Evolutionary conservation across 345 rosid species (phyloP).

Genomic region (Cardamine chenopodiifolia): DNA sequence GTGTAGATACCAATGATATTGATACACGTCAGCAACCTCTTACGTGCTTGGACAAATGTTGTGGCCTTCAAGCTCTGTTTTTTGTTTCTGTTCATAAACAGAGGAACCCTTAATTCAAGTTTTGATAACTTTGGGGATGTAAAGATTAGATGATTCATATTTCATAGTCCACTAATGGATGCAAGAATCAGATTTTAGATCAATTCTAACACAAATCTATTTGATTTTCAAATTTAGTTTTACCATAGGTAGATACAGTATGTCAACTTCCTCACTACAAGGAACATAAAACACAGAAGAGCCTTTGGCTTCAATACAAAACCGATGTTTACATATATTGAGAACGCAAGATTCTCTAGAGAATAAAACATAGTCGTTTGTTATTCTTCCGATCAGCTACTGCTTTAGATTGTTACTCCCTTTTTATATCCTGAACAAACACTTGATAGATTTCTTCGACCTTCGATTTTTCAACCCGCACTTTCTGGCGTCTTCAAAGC

Average conservation of each 20-base stretch:
- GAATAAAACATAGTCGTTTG: background rate
- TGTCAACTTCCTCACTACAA: background rate
- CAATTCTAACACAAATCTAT: background rate
- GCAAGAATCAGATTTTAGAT: background rate
- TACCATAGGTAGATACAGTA: background rate
- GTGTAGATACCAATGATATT: slow-evolving; percentile 58
- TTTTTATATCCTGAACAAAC: slow-evolving; percentile 6
- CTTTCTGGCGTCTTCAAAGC: slow-evolving; percentile 34
- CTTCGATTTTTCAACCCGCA: slow-evolving; percentile 8
- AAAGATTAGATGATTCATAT: background rate
- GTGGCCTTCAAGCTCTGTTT: background rate
- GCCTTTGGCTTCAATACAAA: slow-evolving; percentile 27
- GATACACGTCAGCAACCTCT: slow-evolving; percentile 47
- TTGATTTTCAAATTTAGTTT: background rate
- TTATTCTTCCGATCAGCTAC: slow-evolving; percentile 13
- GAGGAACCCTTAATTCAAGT: background rate
- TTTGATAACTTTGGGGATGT: too few relatives aligned
- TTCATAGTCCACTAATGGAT: background rate
- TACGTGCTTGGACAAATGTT: too few relatives aligned
- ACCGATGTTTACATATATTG: slow-evolving; percentile 5
- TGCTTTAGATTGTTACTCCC: background rate
- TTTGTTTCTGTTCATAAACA: background rate
- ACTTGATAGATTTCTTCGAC: background rate
- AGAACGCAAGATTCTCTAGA: background rate
- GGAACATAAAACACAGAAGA: background rate